Base-by-base conservation (phyloP, 2,329 filamentous ascomycete species). In the Didymella glomerata region DNA sequence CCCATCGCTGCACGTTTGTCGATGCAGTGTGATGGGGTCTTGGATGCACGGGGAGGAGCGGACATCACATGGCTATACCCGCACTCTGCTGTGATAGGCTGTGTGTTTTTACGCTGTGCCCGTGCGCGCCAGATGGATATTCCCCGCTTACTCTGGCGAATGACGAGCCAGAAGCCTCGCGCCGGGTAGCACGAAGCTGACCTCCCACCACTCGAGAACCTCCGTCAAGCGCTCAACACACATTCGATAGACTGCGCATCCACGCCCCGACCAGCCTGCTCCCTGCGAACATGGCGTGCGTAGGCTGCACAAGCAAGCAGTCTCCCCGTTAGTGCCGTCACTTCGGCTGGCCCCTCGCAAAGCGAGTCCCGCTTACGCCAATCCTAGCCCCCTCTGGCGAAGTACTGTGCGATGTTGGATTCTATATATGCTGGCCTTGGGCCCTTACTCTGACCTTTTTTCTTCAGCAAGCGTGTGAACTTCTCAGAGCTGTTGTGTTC, bases 391-490 rank as follows among this genome's bases (percentile, higher is more conserved):
- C 16, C 44, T 60, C 22, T 51, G 61, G 65, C 65, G 71, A 60
- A 60, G 52, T 55, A 48, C 53, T 64, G 63, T 70, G 63, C 63
- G 50, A 70, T 68, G 66, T 61, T 57, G 52, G 54, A 58, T 58
- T 59, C 40, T 74, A 76, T 69, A 76, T 76, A 76, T 73, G 71
- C 68, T 69, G 64, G 57, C 53, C 63, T 53, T 57, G 46, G 56
- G 68, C 69, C 72, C 66, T 68, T 63, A 61, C 62, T 68, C 70
- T 69, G 68, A 48, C 62, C 70, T 75, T 74, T 71, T 75, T 72
- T 80, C 78, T 79, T 77, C 79, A 83, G 80, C 80, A 82, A 83
- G 81, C 78, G 71, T 81, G 79, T 81, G 76, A 81, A 81, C 62
- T 75, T 76, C 69, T 66, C 68, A 80, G 81, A 82, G 79, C 78